Conservation (phyloP, 2,329 filamentous ascomycete genomes). For the Chaetomiaceae sp. region DNA sequence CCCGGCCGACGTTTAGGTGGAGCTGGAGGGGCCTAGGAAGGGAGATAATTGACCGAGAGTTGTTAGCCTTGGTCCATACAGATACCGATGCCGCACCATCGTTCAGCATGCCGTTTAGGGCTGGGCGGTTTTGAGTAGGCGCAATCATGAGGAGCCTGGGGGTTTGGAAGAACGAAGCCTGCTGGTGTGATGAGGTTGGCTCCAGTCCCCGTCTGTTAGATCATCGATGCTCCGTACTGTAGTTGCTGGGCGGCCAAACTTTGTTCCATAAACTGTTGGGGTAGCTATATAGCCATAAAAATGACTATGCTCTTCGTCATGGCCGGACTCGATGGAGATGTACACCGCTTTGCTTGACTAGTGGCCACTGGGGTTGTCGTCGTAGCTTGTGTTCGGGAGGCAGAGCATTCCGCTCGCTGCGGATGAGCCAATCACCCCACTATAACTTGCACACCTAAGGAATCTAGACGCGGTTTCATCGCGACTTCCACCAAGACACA, state of each 20-base stretch:
- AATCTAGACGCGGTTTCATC: background rate
- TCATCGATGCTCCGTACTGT: too few species aligned
- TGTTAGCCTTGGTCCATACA: background rate
- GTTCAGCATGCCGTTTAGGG: too few species aligned
- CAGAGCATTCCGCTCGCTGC: too few species aligned
- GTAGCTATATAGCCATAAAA: too few species aligned
- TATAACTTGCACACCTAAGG: background rate
- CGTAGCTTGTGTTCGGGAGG: background rate
- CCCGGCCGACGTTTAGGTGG: background rate
- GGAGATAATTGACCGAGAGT: background rate
- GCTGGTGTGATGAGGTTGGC: too few species aligned
- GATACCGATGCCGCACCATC: background rate
- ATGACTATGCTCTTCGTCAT: too few species aligned
- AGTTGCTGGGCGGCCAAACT: too few species aligned
- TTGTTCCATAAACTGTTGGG: too few species aligned
- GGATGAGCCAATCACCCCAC: conserved; percentile 8
- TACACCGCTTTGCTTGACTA: background rate
- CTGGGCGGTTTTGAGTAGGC: too few species aligned
- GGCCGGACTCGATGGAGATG: background rate
- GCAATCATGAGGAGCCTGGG: too few species aligned
- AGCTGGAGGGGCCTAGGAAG: background rate
- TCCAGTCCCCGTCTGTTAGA: too few species aligned
- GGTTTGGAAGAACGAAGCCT: too few species aligned
- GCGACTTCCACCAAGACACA: background rate
- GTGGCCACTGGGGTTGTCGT: background rate